Conservation (phyloP, 768 basidiomycete species). For the Hygrocybe coccinea region DNA sequence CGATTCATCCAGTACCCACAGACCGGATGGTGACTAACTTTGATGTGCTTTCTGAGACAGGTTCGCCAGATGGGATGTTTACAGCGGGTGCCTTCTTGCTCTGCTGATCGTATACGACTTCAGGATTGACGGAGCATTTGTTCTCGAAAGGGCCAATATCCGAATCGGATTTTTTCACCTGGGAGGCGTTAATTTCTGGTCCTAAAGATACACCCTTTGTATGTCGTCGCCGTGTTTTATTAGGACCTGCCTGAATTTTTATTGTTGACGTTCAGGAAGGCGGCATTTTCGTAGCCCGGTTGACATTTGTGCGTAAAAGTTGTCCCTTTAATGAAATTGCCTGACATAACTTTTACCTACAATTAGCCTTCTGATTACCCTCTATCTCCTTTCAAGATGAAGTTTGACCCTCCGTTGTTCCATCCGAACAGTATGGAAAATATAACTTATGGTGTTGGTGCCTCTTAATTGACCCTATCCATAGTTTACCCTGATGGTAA, state of each 20-base stretch:
- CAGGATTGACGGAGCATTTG: neutral
- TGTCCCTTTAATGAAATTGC: constrained; percentile 4
- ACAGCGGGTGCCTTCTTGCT: constrained; percentile 60
- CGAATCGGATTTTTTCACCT: constrained; percentile 91
- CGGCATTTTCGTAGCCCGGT: constrained; percentile 86
- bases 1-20: constrained; percentile 2
- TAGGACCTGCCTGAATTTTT: neutral
- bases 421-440: constrained; percentile 83
- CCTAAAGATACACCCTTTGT: constrained; percentile 95
- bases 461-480: neutral
- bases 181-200: constrained; percentile 92
- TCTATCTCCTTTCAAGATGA: constrained; percentile 98
- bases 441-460: neutral
- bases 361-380: constrained; percentile 87
- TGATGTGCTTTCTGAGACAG: constrained; percentile 34
- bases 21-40: neutral
- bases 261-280: constrained; percentile 61
- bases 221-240: constrained; percentile 26
- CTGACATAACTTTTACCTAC: constrained; percentile 1
- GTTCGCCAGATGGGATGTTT: constrained; percentile 93
- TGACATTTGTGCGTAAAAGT: constrained; percentile 73
- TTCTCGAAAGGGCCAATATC: constrained; percentile 66
- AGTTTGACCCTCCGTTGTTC: constrained; percentile 93
- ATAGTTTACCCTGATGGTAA: constrained; percentile 93
- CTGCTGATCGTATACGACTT: no score